phyloP scores from a whole-genome alignment of 192 early-diverging fungal species.

The Helicostylum pulchrum region DNA sequence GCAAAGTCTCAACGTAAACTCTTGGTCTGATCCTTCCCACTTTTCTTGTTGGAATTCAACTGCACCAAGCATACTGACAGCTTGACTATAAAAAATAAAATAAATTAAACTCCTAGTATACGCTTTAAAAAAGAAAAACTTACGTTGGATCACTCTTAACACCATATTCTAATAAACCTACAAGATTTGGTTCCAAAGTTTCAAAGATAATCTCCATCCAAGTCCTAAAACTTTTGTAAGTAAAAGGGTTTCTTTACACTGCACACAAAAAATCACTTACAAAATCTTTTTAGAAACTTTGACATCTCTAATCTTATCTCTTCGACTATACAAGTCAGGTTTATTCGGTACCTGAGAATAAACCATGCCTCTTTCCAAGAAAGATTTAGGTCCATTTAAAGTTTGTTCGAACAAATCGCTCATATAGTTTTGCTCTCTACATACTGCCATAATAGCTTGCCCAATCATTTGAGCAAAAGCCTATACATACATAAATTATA shows the following conservation, averaged over 20 bases:
- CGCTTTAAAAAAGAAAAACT: constrained; percentile 13
- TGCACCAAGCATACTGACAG: constrained; percentile 82
- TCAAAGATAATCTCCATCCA: constrained; percentile 80
- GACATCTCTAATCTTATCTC: constrained; percentile 62
- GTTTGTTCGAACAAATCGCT: constrained; percentile 78
- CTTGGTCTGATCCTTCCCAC: constrained; percentile 69
- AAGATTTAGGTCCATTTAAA: constrained; percentile 45
- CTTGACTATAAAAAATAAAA: constrained; percentile 37
- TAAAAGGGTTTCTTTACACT: background rate
- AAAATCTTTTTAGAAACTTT: constrained; percentile 64
- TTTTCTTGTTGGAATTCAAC: constrained; percentile 70
- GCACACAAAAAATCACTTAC: constrained; percentile 38
- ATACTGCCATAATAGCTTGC: constrained; percentile 62
- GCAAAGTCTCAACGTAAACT: constrained; percentile 63
- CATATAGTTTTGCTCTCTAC: constrained; percentile 90
- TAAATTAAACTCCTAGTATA: background rate
- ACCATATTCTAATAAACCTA: constrained; percentile 71
- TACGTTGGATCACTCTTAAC: constrained; percentile 69
- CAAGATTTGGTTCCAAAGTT: constrained; percentile 66
- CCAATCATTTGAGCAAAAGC: constrained; percentile 60
- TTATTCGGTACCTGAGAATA: constrained; percentile 32
- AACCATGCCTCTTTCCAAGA: constrained; percentile 42
- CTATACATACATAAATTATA: constrained; percentile 29
- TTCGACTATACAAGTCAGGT: constrained; percentile 43
- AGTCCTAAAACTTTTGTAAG: constrained; percentile 49